Base-by-base conservation (phyloP, 352 stramenopile species). In the Ophiocytium majus region DNA sequence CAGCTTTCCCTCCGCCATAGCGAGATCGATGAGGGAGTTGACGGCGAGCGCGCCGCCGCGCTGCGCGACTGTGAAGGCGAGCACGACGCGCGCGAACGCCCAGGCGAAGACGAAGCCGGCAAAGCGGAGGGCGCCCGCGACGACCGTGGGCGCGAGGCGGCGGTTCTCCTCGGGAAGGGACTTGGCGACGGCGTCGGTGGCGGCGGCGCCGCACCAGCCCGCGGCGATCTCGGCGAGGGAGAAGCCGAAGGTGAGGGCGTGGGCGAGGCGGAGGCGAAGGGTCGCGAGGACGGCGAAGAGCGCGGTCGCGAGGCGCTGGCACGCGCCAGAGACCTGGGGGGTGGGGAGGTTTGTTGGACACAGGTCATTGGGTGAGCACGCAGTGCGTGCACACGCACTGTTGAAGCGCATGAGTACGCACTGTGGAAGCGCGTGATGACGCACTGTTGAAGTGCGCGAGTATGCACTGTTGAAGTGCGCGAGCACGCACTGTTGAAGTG, bases 211-310 rank as follows among this genome's bases (percentile, higher is more conserved):
- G 28, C 31, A 28, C 36, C 31, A 81, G n/a, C 49, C 32, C 1
- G 1, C 5, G 14, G 75, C 9, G 34, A 81, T 5, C 1, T 43
- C 10, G 1, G 1, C 32, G 19, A 81, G 31, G 50, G 31, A 5
- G n/a, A 17, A 50, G 36, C 75, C 75, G 19, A 81, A 17, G 36
- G 75, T 43, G 19, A 81, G 32, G 10, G 36, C 75, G 36, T 43
- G 50, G 10, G 75, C 75, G 19, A 43, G 1, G 19, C 50, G 19
- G 1, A 81, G 10, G 34, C 75, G 75, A 10, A 81, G 36, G 19
- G 75, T 81, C 10, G 75, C 75, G 1, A 81, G 36, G 5, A 81
- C 75, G 5, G 75, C 75, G 36, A 81, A 43, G 10, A 81, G 36
- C 31, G 75, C 32, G 1, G 32, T 17, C 32, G 31, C 75, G 31